phyloP scores from a whole-genome alignment of 768 basidiomycete genomes.

The Calocera cornea region DNA sequence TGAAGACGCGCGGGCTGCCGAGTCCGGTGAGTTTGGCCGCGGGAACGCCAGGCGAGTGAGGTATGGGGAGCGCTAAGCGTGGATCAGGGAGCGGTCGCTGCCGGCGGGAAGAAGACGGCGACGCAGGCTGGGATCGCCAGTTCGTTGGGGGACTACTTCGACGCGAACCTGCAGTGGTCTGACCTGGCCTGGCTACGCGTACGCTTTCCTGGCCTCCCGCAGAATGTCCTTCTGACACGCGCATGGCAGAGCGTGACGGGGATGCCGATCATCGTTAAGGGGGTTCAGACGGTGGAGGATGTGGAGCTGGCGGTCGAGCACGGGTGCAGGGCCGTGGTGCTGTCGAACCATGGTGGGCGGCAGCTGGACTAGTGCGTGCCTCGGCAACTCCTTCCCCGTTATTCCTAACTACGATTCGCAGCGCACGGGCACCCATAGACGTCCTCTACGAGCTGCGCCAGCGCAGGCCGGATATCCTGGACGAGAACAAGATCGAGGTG shows the following conservation, averaged over 20 bases:
- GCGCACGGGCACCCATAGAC: conserved; percentile 21
- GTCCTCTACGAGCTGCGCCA: conserved; percentile 23
- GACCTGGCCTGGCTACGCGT: conserved; percentile 13
- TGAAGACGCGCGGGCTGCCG: conserved; percentile 32
- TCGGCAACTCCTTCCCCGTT: not conserved
- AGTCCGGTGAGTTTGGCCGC: not conserved
- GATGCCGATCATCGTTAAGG: conserved; percentile 28
- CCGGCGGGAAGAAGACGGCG: not conserved
- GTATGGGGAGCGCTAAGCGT: no score
- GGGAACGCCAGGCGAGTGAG: no score
- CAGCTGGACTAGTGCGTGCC: conserved; percentile 23
- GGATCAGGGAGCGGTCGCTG: not conserved
- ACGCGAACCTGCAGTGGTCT: conserved; percentile 24
- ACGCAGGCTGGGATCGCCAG: conserved; percentile 22
- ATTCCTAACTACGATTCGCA: conserved; percentile 14
- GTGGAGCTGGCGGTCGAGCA: conserved; percentile 18
- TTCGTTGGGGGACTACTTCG: conserved; percentile 24
- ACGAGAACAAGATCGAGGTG: conserved; percentile 17
- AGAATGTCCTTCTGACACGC: not conserved
- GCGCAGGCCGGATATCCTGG: conserved; percentile 20
- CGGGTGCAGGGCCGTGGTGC: conserved; percentile 21
- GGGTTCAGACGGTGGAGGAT: conserved; percentile 24
- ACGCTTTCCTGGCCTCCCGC: conserved; percentile 13
- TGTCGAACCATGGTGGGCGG: conserved; percentile 24
- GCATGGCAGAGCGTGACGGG: conserved; percentile 25